A percentile compares a stretch with the other conserved stretches of the same genome.
phyloP scores from a whole-genome alignment of 495 filamentous ascomycete species.

The Pseudevernia furfuracea region DNA sequence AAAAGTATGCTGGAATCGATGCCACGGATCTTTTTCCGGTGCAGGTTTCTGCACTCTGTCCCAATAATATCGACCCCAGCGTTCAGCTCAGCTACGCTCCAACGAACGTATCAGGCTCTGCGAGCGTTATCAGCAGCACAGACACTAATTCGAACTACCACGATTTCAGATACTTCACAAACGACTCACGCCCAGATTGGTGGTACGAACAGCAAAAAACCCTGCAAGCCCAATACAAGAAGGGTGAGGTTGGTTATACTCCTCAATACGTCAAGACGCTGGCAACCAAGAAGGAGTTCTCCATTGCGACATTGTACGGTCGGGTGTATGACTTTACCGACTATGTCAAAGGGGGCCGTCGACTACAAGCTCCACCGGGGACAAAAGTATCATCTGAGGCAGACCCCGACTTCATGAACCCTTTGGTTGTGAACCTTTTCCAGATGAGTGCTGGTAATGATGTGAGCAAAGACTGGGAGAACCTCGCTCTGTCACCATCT shows the following conservation, averaged over 20 bases:
- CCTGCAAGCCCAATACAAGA: slow-evolving; percentile 70
- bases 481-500: slow-evolving; percentile 47
- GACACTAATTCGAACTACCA: slow-evolving; percentile 78
- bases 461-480: slow-evolving; percentile 74
- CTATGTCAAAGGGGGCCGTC: slow-evolving; percentile 72
- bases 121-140: slow-evolving; percentile 51
- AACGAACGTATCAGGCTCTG: slow-evolving; percentile 64
- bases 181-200: slow-evolving; percentile 82
- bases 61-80: slow-evolving; percentile 55
- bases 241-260: slow-evolving; percentile 83
- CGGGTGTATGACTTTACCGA: slow-evolving; percentile 86
- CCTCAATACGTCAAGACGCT: slow-evolving; percentile 65
- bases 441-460: slow-evolving; percentile 67
- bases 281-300: slow-evolving; percentile 50
- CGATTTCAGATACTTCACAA: slow-evolving; percentile 81
- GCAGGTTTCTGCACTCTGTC: slow-evolving; percentile 87
- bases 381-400: slow-evolving; percentile 41
- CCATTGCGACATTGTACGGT: slow-evolving; percentile 71
- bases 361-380: slow-evolving; percentile 47
- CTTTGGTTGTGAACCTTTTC: slow-evolving; percentile 67
- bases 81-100: slow-evolving; percentile 75
- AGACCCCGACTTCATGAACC: slow-evolving; percentile 76
- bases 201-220: slow-evolving; percentile 75
- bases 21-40: slow-evolving; percentile 86
- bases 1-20: slow-evolving; percentile 78